phyloP scores from a whole-genome alignment of 169 alveolate genomes.

The Plasmodium gonderi region DNA sequence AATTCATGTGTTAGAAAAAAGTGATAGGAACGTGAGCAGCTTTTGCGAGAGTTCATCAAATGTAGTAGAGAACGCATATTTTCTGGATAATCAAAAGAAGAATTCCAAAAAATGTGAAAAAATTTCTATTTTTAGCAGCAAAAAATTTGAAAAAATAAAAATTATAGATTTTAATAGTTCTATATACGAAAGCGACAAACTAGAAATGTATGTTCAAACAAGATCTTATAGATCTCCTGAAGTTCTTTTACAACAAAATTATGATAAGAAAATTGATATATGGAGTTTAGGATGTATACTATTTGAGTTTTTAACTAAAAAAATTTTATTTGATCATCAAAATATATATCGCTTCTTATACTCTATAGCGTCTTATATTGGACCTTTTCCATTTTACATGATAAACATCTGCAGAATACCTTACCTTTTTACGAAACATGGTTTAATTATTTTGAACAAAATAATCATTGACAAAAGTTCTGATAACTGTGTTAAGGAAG shows the following conservation, averaged over 20 bases:
- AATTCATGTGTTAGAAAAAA: no score
- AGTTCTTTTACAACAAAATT: constrained; percentile 96
- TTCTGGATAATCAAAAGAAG: neutral
- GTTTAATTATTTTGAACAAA: constrained; percentile 50
- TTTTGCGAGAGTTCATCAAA: no score
- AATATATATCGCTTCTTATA: constrained; percentile 87
- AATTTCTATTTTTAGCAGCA: constrained; percentile 25
- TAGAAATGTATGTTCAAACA: constrained; percentile 95
- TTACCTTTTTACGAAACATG: constrained; percentile 71
- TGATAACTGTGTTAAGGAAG: constrained; percentile 32
- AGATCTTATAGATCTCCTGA: constrained; percentile 99
- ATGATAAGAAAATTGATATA: constrained; percentile 97
- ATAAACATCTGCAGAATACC: constrained; percentile 74
- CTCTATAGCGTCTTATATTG: constrained; percentile 85
- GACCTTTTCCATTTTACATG: constrained; percentile 87
- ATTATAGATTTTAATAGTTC: constrained; percentile 97
- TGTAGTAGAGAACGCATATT: neutral
- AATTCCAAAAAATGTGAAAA: neutral
- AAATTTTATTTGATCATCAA: constrained; percentile 90
- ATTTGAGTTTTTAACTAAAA: constrained; percentile 94
- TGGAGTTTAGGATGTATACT: constrained; percentile 98
- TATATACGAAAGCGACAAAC: constrained; percentile 94
- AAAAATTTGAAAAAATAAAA: constrained; percentile 86
- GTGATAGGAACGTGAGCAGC: no score
- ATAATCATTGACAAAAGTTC: constrained; percentile 3